Evolutionary conservation across 768 basidiomycete genomes (phyloP).

Genomic region (Rhizopogon vesiculosus): DNA sequence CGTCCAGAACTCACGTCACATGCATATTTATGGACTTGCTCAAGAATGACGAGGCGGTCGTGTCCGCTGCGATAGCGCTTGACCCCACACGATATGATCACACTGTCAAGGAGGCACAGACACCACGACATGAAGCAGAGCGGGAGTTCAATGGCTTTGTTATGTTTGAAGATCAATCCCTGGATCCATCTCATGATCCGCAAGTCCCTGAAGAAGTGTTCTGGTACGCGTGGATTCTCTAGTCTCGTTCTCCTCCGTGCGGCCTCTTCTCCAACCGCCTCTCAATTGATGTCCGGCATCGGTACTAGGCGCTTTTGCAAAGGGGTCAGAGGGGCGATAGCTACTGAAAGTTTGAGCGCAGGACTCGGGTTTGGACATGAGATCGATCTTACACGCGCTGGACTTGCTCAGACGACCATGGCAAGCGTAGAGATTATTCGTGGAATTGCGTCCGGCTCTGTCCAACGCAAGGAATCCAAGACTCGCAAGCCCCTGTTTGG

Average conservation of each 20-base stretch:
- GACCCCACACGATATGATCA: background rate
- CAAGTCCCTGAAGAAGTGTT: constrained; percentile 41
- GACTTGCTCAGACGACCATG: constrained; percentile 86
- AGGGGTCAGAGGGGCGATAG: constrained; percentile 10
- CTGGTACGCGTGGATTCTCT: constrained; percentile 58
- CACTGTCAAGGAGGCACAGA: background rate
- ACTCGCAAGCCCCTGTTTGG: constrained; percentile 21
- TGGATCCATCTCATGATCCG: background rate
- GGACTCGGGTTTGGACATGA: constrained; percentile 36
- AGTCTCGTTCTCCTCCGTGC: constrained; percentile 48
- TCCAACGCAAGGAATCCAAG: constrained; percentile 12
- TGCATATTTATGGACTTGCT: constrained; percentile 1
- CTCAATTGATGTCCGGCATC: constrained; percentile 5
- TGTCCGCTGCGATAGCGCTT: background rate
- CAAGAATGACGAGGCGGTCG: background rate
- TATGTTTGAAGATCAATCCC: background rate
- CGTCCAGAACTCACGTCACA: background rate
- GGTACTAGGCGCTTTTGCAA: constrained; percentile 20
- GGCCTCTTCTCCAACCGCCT: constrained; percentile 15
- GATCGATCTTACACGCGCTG: constrained; percentile 70
- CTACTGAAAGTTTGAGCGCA: constrained; percentile 19
- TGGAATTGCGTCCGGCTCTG: constrained; percentile 36
- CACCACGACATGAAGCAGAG: background rate
- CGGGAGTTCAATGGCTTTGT: background rate
- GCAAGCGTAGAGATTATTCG: constrained; percentile 76